A percentile compares a stretch with the other conserved stretches of the same genome.
Conservation (phyloP, 2,329 filamentous ascomycete species). For the Tricladium varicosporioides region DNA sequence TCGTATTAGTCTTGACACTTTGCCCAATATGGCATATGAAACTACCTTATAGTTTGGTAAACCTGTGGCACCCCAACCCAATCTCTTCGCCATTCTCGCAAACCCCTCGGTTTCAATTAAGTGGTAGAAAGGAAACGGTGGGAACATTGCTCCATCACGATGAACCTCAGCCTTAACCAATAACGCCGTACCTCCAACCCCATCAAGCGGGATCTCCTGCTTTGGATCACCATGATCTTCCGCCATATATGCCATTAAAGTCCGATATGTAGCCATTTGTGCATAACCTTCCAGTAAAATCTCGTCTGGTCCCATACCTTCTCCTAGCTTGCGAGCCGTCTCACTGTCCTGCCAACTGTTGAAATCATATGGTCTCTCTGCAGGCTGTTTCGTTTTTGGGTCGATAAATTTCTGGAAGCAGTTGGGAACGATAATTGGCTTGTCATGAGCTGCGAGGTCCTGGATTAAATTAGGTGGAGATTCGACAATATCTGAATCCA, state of each 20-base stretch:
- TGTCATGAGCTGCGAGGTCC: slow-evolving; percentile 83
- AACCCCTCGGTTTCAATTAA: slow-evolving; percentile 98
- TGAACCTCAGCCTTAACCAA: slow-evolving; percentile 97
- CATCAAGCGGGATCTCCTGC: slow-evolving; percentile 75
- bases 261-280: slow-evolving; percentile 88
- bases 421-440: slow-evolving; percentile 90
- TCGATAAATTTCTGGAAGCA: slow-evolving; percentile 89
- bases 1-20: slow-evolving; percentile 9
- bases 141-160: slow-evolving; percentile 97
- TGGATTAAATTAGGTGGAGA: slow-evolving; percentile 83
- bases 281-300: slow-evolving; percentile 91
- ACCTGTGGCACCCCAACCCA: slow-evolving; percentile 85
- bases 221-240: slow-evolving; percentile 54
- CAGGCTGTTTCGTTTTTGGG: slow-evolving; percentile 62
- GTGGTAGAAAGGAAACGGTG: slow-evolving; percentile 92
- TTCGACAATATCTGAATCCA: slow-evolving; percentile 90
- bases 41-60: slow-evolving; percentile 92
- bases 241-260: slow-evolving; percentile 83
- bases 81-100: slow-evolving; percentile 88
- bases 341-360: slow-evolving; percentile 96
- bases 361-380: slow-evolving; percentile 87
- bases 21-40: not conserved
- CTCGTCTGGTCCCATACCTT: slow-evolving; percentile 84
- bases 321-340: slow-evolving; percentile 70
- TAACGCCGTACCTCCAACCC: slow-evolving; percentile 88